Conservation (phyloP, 805 yeast genomes). For the Metahyphopichia silvanorum region DNA sequence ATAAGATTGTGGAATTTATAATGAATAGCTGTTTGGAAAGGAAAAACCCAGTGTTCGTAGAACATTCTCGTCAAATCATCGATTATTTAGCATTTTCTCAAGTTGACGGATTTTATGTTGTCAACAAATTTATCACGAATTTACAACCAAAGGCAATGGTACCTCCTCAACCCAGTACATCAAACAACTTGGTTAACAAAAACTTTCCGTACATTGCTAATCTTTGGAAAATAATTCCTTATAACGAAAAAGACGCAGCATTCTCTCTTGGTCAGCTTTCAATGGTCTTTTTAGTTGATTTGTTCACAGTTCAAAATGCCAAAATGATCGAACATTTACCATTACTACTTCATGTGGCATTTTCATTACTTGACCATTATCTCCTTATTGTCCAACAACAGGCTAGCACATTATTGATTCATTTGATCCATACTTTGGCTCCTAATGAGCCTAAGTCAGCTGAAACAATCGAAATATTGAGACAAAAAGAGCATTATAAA, state of each 20-base stretch:
- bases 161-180: conserved; percentile 51
- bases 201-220: conserved; percentile 75
- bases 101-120: conserved; percentile 42
- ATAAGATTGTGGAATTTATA: conserved; percentile 68
- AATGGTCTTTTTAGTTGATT: conserved; percentile 77
- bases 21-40: conserved; percentile 64
- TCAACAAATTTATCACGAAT: conserved; percentile 64
- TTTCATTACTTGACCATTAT: conserved; percentile 86
- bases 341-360: conserved; percentile 69
- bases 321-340: conserved; percentile 61
- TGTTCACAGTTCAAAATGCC: conserved; percentile 66
- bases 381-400: conserved; percentile 79
- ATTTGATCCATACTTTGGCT: conserved; percentile 63
- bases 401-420: conserved; percentile 71
- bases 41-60: conserved; percentile 71
- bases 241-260: conserved; percentile 63
- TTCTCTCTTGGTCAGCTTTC: conserved; percentile 88
- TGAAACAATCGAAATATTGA: conserved; percentile 54
- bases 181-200: conserved; percentile 15
- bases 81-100: conserved; percentile 64
- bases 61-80: conserved; percentile 75
- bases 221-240: conserved; percentile 52
- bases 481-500: conserved; percentile 45
- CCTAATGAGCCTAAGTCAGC: conserved; percentile 52
- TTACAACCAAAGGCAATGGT: conserved; percentile 86